Evolutionary conservation across 2,329 filamentous ascomycete genomes (phyloP).

Genomic region (Orbilia oligospora): DNA sequence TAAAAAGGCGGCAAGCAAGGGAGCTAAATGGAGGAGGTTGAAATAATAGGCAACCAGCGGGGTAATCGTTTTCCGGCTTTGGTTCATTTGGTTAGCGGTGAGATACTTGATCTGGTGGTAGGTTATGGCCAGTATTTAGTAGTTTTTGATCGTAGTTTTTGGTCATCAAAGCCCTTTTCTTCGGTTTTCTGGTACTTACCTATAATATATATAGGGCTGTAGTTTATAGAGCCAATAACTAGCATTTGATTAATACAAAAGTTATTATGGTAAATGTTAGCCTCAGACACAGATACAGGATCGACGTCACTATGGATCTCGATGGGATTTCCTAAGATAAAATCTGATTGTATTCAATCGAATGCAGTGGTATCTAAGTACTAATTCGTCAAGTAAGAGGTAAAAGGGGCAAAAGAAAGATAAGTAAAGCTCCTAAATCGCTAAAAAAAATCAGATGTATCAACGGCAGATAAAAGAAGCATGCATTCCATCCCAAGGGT

Average conservation of each 20-base stretch:
- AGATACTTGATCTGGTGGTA: not conserved
- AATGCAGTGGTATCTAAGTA: constrained; percentile 23
- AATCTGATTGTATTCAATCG: constrained; percentile 1
- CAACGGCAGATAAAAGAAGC: not conserved
- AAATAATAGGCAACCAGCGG: not conserved
- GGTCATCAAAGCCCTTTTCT: not conserved
- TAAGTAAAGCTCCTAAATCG: not conserved
- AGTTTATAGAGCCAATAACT: constrained; percentile 2
- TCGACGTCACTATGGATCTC: too few relatives aligned
- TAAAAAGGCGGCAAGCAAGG: not conserved
- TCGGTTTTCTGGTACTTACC: too few relatives aligned
- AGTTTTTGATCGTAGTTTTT: constrained; percentile 13
- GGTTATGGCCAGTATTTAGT: not conserved
- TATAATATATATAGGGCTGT: constrained; percentile 16
- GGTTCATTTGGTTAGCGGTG: not conserved
- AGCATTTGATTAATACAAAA: constrained; percentile 29
- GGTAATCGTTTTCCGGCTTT: not conserved
- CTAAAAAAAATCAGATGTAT: constrained; percentile 36
- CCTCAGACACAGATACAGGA: too few relatives aligned
- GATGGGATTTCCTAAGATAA: too few relatives aligned
- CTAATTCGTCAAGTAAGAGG: not conserved
- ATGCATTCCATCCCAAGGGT: constrained; percentile 15
- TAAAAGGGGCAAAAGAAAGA: not conserved
- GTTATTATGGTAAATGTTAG: constrained; percentile 1
- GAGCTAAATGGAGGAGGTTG: constrained; percentile 3